Evolutionary conservation across 2,329 filamentous ascomycete genomes (phyloP).

Genomic region (Venturia aucupariae): DNA sequence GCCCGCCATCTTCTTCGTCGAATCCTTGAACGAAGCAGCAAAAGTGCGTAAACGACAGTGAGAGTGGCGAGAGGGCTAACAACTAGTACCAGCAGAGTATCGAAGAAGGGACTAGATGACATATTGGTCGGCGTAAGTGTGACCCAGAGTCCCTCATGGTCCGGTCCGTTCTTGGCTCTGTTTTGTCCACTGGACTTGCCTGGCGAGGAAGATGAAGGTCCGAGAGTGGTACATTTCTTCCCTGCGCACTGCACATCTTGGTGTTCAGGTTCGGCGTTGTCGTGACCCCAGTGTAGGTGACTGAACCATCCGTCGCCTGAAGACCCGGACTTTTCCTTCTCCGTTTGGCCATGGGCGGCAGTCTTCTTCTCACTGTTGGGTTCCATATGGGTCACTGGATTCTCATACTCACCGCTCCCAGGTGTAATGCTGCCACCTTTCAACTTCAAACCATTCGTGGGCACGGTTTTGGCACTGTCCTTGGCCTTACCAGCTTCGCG

Average conservation of each 20-base stretch:
- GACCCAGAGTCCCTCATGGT: conserved; percentile 84
- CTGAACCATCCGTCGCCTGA: conserved; percentile 10
- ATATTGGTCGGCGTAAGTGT: conserved; percentile 83
- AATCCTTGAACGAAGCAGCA: conserved; percentile 81
- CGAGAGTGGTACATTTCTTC: background rate
- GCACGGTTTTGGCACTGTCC: conserved; percentile 8
- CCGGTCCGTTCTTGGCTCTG: conserved; percentile 21
- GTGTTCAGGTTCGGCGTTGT: background rate
- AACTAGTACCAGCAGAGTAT: conserved; percentile 92
- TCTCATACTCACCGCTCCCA: conserved; percentile 59
- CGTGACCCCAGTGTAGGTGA: conserved; percentile 3
- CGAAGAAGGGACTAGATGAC: conserved; percentile 87
- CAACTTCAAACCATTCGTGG: conserved; percentile 29
- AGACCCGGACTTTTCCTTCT: background rate
- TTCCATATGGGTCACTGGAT: background rate
- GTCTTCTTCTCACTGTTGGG: background rate
- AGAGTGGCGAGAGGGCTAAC: conserved; percentile 87
- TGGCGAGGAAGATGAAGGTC: background rate
- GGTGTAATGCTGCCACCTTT: conserved; percentile 62
- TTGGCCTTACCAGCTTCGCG: conserved; percentile 15
- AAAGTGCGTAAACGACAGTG: conserved; percentile 81
- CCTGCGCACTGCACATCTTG: conserved; percentile 13
- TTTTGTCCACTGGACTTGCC: conserved; percentile 16
- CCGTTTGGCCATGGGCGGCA: background rate
- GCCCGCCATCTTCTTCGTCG: conserved; percentile 86